These are phyloP conservation scores for Talaromyces thailandensis DNA, from an alignment of 495 filamentous ascomycete species.

Conservation along the genomic window DNA sequence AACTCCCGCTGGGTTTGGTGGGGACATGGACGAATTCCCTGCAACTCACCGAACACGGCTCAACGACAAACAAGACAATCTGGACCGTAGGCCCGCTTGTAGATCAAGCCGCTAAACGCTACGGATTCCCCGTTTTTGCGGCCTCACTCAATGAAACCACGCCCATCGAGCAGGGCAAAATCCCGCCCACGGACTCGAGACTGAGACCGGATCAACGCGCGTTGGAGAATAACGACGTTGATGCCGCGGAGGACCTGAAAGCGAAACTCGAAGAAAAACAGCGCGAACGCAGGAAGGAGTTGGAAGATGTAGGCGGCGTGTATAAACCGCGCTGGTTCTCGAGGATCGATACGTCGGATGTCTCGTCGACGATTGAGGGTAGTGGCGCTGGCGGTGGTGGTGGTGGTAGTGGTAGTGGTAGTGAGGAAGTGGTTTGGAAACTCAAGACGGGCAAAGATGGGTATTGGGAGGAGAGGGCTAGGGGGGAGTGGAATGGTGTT, in stretches of 20 bases:
- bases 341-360: slow-evolving; percentile 35
- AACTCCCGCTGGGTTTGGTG: slow-evolving; percentile 50
- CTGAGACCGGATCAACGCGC: slow-evolving; percentile 90
- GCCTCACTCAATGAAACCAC: slow-evolving; percentile 86
- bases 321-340: slow-evolving; percentile 80
- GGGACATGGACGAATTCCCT: slow-evolving; percentile 83
- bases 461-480: slow-evolving; percentile 83
- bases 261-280: slow-evolving; percentile 77
- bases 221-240: slow-evolving; percentile 71
- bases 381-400: slow-evolving; percentile 31
- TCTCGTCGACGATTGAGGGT: slow-evolving; percentile 8
- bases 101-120: slow-evolving; percentile 62
- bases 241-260: slow-evolving; percentile 78
- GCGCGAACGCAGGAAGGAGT: slow-evolving; percentile 58
- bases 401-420: slow-evolving; percentile 21
- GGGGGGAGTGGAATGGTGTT: slow-evolving; percentile 61
- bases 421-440: slow-evolving; percentile 70
- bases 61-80: slow-evolving; percentile 49
- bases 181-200: slow-evolving; percentile 74
- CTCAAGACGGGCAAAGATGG: slow-evolving; percentile 71
- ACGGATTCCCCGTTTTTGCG: slow-evolving; percentile 82
- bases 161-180: slow-evolving; percentile 55
- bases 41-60: slow-evolving; percentile 47
- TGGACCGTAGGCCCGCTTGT: slow-evolving; percentile 75
- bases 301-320: slow-evolving; percentile 63